Evolutionary conservation across 2,329 filamentous ascomycete genomes (phyloP).

Genomic region (Thelonectria olida): DNA sequence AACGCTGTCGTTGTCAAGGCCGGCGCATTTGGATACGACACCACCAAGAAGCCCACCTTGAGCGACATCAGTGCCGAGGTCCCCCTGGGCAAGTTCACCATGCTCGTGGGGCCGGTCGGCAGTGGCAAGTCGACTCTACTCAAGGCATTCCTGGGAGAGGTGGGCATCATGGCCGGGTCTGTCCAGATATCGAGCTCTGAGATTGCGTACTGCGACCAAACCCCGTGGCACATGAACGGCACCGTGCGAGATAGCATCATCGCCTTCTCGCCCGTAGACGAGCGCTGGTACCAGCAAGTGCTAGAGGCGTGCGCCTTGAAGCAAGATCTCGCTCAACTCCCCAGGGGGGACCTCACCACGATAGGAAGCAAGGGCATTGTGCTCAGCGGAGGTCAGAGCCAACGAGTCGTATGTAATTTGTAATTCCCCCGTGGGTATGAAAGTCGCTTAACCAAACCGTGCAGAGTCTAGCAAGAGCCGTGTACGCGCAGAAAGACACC

Average conservation of each 20-base stretch:
- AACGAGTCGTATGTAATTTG: conserved; percentile 38
- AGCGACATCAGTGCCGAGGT: conserved; percentile 27
- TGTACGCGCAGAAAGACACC: conserved; percentile 34
- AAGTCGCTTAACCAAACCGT: not conserved
- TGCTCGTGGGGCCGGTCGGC: conserved; percentile 44
- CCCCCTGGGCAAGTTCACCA: conserved; percentile 31
- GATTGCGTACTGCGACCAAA: conserved; percentile 39
- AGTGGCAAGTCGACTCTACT: conserved; percentile 45
- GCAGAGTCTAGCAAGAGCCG: conserved; percentile 36
- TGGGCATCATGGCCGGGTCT: conserved; percentile 17
- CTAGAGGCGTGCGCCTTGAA: conserved; percentile 34
- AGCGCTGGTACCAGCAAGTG: conserved; percentile 42
- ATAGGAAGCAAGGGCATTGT: conserved; percentile 49
- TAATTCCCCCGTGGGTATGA: not conserved
- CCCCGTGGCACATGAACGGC: conserved; percentile 42
- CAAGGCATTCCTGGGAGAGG: conserved; percentile 44
- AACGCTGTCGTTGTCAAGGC: not conserved
- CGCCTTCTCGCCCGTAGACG: conserved; percentile 37
- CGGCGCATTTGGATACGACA: not conserved
- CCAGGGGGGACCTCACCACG: conserved; percentile 43
- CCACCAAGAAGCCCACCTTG: not conserved
- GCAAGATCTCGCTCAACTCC: conserved; percentile 40
- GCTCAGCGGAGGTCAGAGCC: conserved; percentile 50
- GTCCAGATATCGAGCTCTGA: conserved; percentile 11
- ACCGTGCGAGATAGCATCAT: conserved; percentile 46